Evolutionary conservation across 192 early-diverging fungal genomes (phyloP), one percentile per base, ranked within the genome.

Genomic region (Umbelopsis vinacea): DNA sequence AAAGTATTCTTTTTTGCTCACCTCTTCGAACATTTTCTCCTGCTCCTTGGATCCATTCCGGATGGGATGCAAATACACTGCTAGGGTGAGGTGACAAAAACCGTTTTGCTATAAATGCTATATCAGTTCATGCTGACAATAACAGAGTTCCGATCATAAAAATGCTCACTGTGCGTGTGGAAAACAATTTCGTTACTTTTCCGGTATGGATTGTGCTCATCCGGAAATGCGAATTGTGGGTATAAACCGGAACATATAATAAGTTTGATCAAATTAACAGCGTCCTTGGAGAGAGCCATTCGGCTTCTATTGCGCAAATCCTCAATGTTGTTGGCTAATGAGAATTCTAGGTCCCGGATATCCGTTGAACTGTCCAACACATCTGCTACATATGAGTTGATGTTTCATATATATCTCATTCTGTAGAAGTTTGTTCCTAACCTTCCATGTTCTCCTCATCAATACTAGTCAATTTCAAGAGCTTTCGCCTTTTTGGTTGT

Each of bases 81-180:
- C 85, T 83, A 11, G 90, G 90, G 73, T 90, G 90, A 77, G 92
- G 76, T 43, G 71, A 74, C 11, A 91, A 75, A 60, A 91, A 91
- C 17, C 81, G 73, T 33, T 73, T 74, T 4, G 68, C 79, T 81
- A 57, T 24, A 21, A 2, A 35, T 35, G 26, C 5, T 14, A 19
- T 63, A 19, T 63, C 26, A 63, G 15, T 12, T 10, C 29, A 29
- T 38, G 15, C 15, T 50, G 7, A 17, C 29, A 19, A 2, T 35
- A 19, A 15, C 0, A 29, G 37, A 11, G 6, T 63, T 3, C 4
- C 7, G 17, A 19, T 57, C 6, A 29, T 6, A 8, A 1, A 6
- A 0, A 12, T 63, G 24, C 52, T 84, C 88, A 69, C 78, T 60
- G 67, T 82, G 81, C 0, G 90, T 90, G 71, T 92, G 90, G 66